A percentile compares a stretch with the other conserved stretches of the same genome.
phyloP scores from a whole-genome alignment of 2,329 filamentous ascomycete genomes.

The Fusarium sp. region DNA sequence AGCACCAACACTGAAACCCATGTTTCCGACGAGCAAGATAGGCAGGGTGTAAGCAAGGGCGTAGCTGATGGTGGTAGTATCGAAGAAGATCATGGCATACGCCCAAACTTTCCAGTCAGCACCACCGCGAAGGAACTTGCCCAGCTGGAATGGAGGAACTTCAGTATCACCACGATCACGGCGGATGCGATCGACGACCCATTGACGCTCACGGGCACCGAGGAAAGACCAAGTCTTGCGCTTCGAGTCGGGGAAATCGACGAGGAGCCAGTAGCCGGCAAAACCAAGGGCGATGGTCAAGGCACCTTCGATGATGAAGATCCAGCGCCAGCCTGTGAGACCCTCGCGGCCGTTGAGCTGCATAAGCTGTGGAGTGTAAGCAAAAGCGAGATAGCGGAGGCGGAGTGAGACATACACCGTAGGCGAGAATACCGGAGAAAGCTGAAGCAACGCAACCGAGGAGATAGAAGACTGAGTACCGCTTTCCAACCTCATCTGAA shows the following conservation, averaged over 20 bases:
- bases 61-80: slow-evolving; percentile 78
- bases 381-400: not conserved
- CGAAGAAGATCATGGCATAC: slow-evolving; percentile 71
- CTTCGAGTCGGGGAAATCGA: slow-evolving; percentile 72
- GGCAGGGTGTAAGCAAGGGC: slow-evolving; percentile 84
- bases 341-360: slow-evolving; percentile 69
- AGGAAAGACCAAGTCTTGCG: slow-evolving; percentile 67
- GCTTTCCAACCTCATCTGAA: slow-evolving; percentile 74
- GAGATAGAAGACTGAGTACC: slow-evolving; percentile 77
- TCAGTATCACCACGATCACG: slow-evolving; percentile 69
- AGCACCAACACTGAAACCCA: slow-evolving; percentile 73
- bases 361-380: slow-evolving; percentile 61
- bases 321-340: slow-evolving; percentile 74
- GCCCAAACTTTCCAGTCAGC: slow-evolving; percentile 71
- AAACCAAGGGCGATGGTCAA: slow-evolving; percentile 67
- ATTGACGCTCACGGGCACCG: slow-evolving; percentile 61
- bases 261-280: slow-evolving; percentile 67
- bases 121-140: slow-evolving; percentile 60
- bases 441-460: slow-evolving; percentile 75
- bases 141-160: slow-evolving; percentile 64
- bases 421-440: slow-evolving; percentile 76
- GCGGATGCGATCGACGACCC: slow-evolving; percentile 66
- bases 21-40: slow-evolving; percentile 73
- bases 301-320: slow-evolving; percentile 68
- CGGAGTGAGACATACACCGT: slow-evolving; percentile 63